phyloP scores from a whole-genome alignment of 1,284 basidiomycete species.

The Cryptococcus wingfieldii region DNA sequence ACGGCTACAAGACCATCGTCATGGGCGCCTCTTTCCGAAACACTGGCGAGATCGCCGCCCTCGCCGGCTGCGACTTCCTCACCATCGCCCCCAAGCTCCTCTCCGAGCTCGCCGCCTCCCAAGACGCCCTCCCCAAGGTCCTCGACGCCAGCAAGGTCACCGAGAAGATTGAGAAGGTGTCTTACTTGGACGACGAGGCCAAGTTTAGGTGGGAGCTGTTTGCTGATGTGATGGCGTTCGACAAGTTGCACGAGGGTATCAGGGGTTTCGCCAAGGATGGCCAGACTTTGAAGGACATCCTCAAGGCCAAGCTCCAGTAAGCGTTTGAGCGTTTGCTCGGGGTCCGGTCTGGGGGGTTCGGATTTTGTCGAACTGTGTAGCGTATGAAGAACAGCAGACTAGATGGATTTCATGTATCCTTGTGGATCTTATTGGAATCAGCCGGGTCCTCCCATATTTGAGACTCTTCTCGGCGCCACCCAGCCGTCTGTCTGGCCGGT shows the following conservation, averaged over 20 bases:
- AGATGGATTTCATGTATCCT: too few species aligned
- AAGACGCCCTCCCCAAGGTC: slow-evolving; percentile 73
- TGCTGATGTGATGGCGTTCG: slow-evolving; percentile 89
- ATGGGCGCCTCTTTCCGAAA: slow-evolving; percentile 99
- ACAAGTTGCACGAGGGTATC: slow-evolving; percentile 94
- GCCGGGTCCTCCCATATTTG: too few species aligned
- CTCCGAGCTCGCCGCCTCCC: slow-evolving; percentile 83
- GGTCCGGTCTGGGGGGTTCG: too few species aligned
- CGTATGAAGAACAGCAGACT: too few species aligned
- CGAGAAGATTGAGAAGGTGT: slow-evolving; percentile 70
- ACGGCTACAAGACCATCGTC: slow-evolving; percentile 97
- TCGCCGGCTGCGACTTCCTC: slow-evolving; percentile 94
- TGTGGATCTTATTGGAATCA: too few species aligned
- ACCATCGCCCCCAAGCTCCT: slow-evolving; percentile 89
- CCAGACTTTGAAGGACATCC: slow-evolving; percentile 75
- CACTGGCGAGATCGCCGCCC: slow-evolving; percentile 84
- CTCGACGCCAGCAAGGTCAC: slow-evolving; percentile 63
- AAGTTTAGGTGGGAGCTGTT: slow-evolving; percentile 93
- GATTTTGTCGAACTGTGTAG: too few species aligned
- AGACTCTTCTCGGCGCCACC: too few species aligned
- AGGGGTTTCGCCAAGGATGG: slow-evolving; percentile 96
- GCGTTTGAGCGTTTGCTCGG: neutral
- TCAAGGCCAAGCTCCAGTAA: slow-evolving; percentile 67
- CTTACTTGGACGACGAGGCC: slow-evolving; percentile 86
- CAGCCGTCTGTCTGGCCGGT: too few species aligned